Evolutionary conservation across 1,139 yeast genomes (phyloP).

Genomic region (Nakaseomyces delphensis): DNA sequence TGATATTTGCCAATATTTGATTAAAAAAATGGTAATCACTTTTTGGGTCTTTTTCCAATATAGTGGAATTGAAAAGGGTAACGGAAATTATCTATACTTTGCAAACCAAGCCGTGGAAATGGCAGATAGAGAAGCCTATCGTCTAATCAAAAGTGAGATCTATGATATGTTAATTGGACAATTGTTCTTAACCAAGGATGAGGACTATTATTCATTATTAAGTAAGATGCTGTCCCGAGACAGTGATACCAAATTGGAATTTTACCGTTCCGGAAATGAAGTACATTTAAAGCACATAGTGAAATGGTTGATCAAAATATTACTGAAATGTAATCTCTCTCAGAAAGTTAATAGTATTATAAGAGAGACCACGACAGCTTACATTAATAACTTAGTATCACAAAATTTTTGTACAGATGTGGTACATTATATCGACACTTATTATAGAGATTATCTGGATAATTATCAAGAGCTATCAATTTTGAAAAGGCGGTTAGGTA

Average conservation of each 20-base stretch:
- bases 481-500: constrained; percentile 23
- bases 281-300: not conserved
- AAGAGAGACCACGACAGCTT: not conserved
- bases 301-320: not conserved
- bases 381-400: not conserved
- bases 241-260: not conserved
- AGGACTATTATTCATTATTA: not conserved
- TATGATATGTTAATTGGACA: constrained; percentile 8
- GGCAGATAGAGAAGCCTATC: constrained; percentile 23
- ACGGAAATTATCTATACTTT: constrained; percentile 13
- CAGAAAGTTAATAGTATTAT: not conserved
- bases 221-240: not conserved
- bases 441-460: constrained; percentile 20
- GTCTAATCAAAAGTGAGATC: constrained; percentile 17
- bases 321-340: not conserved
- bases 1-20: constrained; percentile 18
- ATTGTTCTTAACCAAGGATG: not conserved
- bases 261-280: not conserved
- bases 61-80: constrained; percentile 16
- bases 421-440: constrained; percentile 17
- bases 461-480: constrained; percentile 17
- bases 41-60: constrained; percentile 30
- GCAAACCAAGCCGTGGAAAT: constrained; percentile 12
- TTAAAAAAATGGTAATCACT: constrained; percentile 16
- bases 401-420: constrained; percentile 9